Base-by-base conservation (phyloP, 352 stramenopile genomes). In the Phytophthora sojae region DNA sequence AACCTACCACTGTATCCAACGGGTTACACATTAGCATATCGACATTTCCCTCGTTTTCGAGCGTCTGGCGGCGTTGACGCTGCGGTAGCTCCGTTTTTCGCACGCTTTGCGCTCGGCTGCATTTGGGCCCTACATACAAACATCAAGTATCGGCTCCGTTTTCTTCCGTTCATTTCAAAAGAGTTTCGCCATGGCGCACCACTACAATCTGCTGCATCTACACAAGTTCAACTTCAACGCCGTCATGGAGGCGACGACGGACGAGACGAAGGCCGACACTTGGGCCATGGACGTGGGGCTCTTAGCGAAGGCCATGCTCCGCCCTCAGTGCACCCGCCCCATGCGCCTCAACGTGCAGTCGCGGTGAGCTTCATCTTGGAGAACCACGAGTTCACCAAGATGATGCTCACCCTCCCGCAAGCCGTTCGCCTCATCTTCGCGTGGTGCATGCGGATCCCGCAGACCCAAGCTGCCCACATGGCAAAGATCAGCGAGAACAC, bases 241-340 rank as follows among this genome's bases (percentile, higher is more conserved):
- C 52, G 29, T 68, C 39, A 61, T 60, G 60, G 51, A 59, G 39
- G 51, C n/a, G n/a, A n/a, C n/a, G n/a, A n/a, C n/a, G n/a, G n/a
- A n/a, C 51, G 37, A 45, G 23, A 9, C 29, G 6, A 56, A 54
- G 50, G 30, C 47, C 0, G 30, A 29, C 12, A 2, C 44, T 3
- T 64, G 37, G 60, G 21, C 25, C 6, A 60, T 60, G 50, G 4
- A 60, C 0, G 50, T 60, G 50, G 60, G 51, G 37, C 61, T 51
- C 5, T 21, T 57, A 12, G 58, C 57, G 47, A 57, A 50, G 21
- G 6, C 44, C 4, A 64, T 57, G 44, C n/a, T 57, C n/a, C 51
- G 45, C 15, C 47, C 29, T 4, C 29, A 57, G 29, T 52, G 45
- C 58, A 8, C n/a, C 1, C 45, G 47, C 17, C 58, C 42, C 3